Conservation (phyloP, 805 yeast species). For the Suhomyces faveliae region DNA sequence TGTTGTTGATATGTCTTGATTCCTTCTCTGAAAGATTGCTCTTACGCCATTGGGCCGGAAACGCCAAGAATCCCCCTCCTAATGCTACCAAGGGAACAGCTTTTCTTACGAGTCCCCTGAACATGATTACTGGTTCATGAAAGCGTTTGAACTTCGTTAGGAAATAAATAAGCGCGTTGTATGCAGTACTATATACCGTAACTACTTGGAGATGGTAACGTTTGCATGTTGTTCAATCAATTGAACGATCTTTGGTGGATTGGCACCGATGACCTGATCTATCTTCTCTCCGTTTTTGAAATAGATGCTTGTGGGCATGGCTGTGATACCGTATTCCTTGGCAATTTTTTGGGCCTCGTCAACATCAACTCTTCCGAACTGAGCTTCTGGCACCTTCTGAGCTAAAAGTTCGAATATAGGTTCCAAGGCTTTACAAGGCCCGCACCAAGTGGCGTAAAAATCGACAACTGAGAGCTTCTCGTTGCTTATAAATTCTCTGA, state of each 20-base stretch:
- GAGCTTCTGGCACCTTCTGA: slow-evolving; percentile 46
- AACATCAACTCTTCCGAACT: slow-evolving; percentile 69
- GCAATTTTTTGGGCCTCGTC: slow-evolving; percentile 63
- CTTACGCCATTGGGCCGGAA: slow-evolving; percentile 28
- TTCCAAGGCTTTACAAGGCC: slow-evolving; percentile 72
- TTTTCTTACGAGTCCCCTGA: slow-evolving; percentile 26
- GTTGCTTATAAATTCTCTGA: slow-evolving; percentile 17
- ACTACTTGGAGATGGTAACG: slow-evolving; percentile 18
- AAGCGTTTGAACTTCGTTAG: background rate
- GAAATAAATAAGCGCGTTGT: background rate
- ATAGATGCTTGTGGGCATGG: slow-evolving; percentile 74
- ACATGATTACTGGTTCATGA: slow-evolving; percentile 16
- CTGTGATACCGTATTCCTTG: slow-evolving; percentile 56
- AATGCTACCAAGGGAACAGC: slow-evolving; percentile 32
- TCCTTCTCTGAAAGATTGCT: slow-evolving; percentile 11
- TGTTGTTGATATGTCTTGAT: slow-evolving; percentile 19
- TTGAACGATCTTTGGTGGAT: slow-evolving; percentile 37
- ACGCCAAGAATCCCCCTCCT: slow-evolving; percentile 26
- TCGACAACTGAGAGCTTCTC: slow-evolving; percentile 54
- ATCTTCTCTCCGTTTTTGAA: slow-evolving; percentile 59
- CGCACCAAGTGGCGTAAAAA: slow-evolving; percentile 75
- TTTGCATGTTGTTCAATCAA: slow-evolving; percentile 29
- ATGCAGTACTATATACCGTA: background rate
- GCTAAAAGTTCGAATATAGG: slow-evolving; percentile 50
- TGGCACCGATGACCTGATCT: slow-evolving; percentile 66